Percentiles rank a stretch among this genome's conserved stretches.
These are phyloP conservation scores for Neofusicoccum sp. DNA, from an alignment of 2,329 filamentous ascomycete species.

Conservation along the genomic window DNA sequence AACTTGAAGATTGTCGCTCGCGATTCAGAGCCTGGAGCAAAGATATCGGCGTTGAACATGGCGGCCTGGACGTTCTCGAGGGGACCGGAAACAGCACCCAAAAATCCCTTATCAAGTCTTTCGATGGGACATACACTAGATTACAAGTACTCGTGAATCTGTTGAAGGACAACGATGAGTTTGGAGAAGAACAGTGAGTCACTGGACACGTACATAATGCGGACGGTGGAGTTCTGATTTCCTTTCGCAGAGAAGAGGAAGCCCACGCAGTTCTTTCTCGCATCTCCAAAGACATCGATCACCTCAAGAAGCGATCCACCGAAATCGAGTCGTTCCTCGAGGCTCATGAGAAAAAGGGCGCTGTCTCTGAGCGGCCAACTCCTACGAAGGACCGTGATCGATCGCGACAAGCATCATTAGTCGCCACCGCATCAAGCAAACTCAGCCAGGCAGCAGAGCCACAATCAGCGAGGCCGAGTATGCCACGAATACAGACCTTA, in stretches of 20 bases:
- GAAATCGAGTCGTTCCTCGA: background rate
- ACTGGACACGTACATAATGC: rapidly evolving
- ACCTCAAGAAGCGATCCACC: background rate
- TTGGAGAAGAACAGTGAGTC: background rate
- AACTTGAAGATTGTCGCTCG: background rate
- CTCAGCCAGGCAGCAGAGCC: background rate
- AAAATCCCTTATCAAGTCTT: background rate
- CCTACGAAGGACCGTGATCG: background rate
- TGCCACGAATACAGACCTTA: too few relatives aligned
- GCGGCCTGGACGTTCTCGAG: background rate
- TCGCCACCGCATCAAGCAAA: too few relatives aligned
- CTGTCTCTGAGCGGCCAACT: background rate
- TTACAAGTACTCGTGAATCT: background rate
- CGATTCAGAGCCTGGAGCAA: background rate
- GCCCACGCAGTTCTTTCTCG: background rate
- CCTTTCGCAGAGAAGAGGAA: background rate
- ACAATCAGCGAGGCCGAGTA: background rate
- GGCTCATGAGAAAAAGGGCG: background rate
- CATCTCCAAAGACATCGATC: background rate
- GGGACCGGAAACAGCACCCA: background rate
- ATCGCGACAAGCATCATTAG: background rate
- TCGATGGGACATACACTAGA: background rate
- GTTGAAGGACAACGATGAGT: background rate
- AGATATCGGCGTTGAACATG: background rate
- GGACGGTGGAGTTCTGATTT: background rate